Base-by-base conservation (phyloP, 441 rosid species). In the Melianthus villosus region DNA sequence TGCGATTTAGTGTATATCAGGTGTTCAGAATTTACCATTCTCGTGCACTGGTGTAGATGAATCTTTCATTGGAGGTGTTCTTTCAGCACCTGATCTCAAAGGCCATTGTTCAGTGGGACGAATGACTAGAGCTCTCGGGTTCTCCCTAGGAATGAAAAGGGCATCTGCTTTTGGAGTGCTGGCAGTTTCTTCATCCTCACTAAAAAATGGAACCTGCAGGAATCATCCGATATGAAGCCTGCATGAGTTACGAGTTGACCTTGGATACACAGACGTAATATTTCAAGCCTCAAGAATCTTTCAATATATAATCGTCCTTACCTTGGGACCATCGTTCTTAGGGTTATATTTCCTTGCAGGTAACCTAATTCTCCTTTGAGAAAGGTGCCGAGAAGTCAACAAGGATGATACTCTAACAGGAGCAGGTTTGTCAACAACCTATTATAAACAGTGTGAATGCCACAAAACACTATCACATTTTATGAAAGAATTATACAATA, bases 101-200 rank as follows among this genome's bases (percentile, higher is more conserved):
- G 73, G 55, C 78, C 81, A 64, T 57, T 71, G 72, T 28, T 70
- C 89, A 9, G 65, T 23, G 39, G 89, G 79, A 48, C 60, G 80
- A 56, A 89, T 77, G 36, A 84, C 71, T 47, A 84, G 57, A 57
- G 92, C 70, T 64, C 94, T 76, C 15, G 96, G 98, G 48, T 89
- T 84, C 59, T 89, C 96, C 71, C 98, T 60, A 15, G 96, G 96
- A 59, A 79, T 53, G 56, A 82, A 75, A 42, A 77, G 64, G 9
- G 94, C 93, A 65, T 84, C 96, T 16, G 94, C 96, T 61, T 79
- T 84, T 0, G 94, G 96, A 23, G 89, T 73, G 57, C 76, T 74
- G 17, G 82, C 69, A 40, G 80, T 67, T 69, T 89, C 96, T 56
- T 86, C 96, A 45, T 84, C 91, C 33, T 69, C 73, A 44, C 67